phyloP scores from a whole-genome alignment of 352 stramenopile genomes.

The Phytophthora lateralis region DNA sequence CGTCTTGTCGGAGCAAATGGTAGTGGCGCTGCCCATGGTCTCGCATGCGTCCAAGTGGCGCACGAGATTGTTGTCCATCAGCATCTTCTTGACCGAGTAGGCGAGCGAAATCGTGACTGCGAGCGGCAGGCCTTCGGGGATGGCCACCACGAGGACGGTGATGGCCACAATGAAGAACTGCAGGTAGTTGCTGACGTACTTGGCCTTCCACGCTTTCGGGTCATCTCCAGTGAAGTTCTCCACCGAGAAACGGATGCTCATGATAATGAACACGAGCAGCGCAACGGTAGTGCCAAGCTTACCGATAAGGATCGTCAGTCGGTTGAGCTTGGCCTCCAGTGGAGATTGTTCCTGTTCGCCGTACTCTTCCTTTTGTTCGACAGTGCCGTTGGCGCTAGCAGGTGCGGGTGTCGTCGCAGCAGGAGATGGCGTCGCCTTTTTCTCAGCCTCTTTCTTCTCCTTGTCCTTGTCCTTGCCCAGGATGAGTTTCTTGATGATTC shows the following conservation, averaged over 20 bases:
- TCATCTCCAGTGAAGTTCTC: conserved; percentile 57
- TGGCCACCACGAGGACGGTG: conserved; percentile 95
- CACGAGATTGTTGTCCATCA: conserved; percentile 90
- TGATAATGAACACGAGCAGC: conserved; percentile 80
- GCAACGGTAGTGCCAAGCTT: conserved; percentile 79
- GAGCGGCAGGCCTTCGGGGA: conserved; percentile 97
- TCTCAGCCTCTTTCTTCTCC: conserved; percentile 55
- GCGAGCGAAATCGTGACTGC: conserved; percentile 97
- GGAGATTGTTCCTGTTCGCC: conserved; percentile 72
- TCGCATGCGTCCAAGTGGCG: conserved; percentile 89
- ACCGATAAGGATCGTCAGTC: conserved; percentile 81
- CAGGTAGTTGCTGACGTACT: conserved; percentile 72
- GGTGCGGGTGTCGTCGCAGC: conserved; percentile 12
- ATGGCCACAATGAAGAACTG: conserved; percentile 89
- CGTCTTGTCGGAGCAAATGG: conserved; percentile 98
- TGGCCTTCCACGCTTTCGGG: conserved; percentile 47
- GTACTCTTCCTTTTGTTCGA: conserved; percentile 68
- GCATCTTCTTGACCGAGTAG: conserved; percentile 95
- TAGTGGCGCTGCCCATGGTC: conserved; percentile 95
- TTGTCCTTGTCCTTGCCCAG: conserved; percentile 76
- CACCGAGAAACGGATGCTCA: conserved; percentile 75
- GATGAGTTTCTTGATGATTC: conserved; percentile 92
- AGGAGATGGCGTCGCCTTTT: conserved; percentile 21
- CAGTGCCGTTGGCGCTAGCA: conserved; percentile 80
- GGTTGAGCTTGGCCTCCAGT: conserved; percentile 87